Base-by-base conservation (phyloP, 1,139 yeast species). In the Kodamaea anthophila region DNA sequence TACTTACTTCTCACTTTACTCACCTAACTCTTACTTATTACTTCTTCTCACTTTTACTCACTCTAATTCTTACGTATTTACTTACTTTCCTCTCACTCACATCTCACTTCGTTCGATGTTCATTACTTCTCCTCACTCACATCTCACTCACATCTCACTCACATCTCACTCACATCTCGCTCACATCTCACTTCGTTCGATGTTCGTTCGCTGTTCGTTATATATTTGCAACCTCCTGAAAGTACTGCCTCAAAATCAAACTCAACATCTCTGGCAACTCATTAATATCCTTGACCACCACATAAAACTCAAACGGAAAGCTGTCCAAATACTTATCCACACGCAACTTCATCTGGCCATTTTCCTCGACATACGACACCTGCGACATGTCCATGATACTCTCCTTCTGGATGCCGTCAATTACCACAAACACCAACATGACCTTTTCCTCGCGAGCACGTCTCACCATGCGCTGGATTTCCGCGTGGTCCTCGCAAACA, bases 281-380 rank as follows among this genome's bases (percentile, higher is more conserved):
- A 26, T 71, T 70, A 40, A 93, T 84, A 49, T 91, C 79, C 46
- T 85, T 78, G 21, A 93, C 96, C 44, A 93, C 91, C 37, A 91
- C 96, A 48, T 88, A 93, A 53, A 83, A 91, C 50, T 93, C 97
- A 58, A 93, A 93, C 44, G 98, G 97, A 76, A 93, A 93, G 15
- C 84, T 74, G 44, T 91, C 96, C 58, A 93, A 69, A 47, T 93
- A 93, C 46, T 80, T 82, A 37, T 77, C 81, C 38, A 93, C 93
- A 51, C 81, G 73, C 41, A 93, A 63, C 26, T 72, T 72, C 74
- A 77, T 70, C 34, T 73, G 73, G 3, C 96, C 96, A 30, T 67
- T 65, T 40, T 77, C 81, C 21, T 84, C 77, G 15, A 53, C 65
- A 48, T 88, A 93, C 36, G 70, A 75, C 20, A 88, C 98, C 60